Evolutionary conservation across 257 asterid genomes (phyloP).

Genomic region (Nicotiana knightiana): DNA sequence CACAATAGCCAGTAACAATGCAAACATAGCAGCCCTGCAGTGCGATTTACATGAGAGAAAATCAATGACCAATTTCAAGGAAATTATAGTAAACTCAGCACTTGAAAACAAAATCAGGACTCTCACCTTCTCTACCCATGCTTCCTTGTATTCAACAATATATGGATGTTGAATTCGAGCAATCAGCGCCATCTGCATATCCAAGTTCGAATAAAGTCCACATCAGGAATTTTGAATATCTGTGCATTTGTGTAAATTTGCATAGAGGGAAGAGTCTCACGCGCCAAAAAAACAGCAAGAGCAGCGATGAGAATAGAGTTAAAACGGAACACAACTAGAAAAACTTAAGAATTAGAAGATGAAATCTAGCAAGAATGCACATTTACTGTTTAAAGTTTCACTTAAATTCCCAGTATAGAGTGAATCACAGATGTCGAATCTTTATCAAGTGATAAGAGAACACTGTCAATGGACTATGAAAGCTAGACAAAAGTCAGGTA

Average conservation of each 20-base stretch:
- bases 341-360: not conserved
- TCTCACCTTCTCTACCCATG: conserved; percentile 99
- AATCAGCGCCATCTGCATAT: conserved; percentile 86
- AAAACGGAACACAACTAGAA: not conserved
- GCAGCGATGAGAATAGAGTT: not conserved
- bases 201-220: conserved; percentile 10
- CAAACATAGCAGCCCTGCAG: conserved; percentile 97
- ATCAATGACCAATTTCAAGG: not conserved
- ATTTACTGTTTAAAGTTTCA: not conserved
- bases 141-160: conserved; percentile 95
- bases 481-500: not conserved
- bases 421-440: not conserved
- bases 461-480: not conserved
- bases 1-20: conserved; percentile 96
- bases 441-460: not conserved
- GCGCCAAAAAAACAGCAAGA: not conserved
- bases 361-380: not conserved
- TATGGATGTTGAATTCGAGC: conserved; percentile 88
- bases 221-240: not conserved
- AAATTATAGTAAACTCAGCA: not conserved
- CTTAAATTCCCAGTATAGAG: not conserved
- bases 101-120: not conserved
- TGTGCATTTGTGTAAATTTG: not conserved
- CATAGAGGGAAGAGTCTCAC: not conserved
- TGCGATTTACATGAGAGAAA: conserved; percentile 9